Evolutionary conservation across 169 alveolate genomes (phyloP).

Genomic region (Cryptosporidium tyzzeri): DNA sequence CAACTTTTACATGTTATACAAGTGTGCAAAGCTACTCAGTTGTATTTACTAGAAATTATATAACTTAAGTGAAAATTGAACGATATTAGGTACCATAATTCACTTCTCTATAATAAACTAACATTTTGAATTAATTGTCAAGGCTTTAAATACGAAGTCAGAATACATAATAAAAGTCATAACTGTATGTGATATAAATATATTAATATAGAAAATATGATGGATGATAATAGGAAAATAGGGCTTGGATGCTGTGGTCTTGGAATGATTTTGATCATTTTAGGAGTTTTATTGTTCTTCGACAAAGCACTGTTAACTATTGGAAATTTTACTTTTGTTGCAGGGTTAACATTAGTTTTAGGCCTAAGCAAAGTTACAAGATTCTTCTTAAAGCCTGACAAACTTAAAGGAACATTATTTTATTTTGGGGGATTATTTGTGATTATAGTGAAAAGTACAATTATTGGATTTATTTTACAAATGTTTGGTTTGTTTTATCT

Average conservation of each 20-base stretch:
- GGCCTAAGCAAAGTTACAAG: constrained; percentile 69
- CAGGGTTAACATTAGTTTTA: constrained; percentile 47
- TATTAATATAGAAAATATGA: constrained; percentile 21
- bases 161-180: neutral
- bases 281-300: constrained; percentile 58
- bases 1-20: neutral
- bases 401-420: constrained; percentile 68
- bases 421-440: constrained; percentile 67
- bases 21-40: constrained; percentile 4
- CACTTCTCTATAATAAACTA: neutral
- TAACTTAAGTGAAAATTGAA: neutral
- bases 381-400: constrained; percentile 63
- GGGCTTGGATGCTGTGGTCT: constrained; percentile 74
- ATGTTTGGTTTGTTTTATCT: constrained; percentile 66
- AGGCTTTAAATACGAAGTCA: neutral
- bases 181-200: no score
- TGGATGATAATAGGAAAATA: constrained; percentile 65
- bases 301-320: constrained; percentile 58
- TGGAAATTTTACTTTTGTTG: constrained; percentile 70
- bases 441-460: constrained; percentile 68
- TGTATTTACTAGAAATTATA: neutral
- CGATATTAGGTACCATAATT: neutral
- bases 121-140: neutral
- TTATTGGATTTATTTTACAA: constrained; percentile 66
- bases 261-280: constrained; percentile 58